phyloP scores from a whole-genome alignment of 768 basidiomycete genomes.

The Naganishia onofrii region DNA sequence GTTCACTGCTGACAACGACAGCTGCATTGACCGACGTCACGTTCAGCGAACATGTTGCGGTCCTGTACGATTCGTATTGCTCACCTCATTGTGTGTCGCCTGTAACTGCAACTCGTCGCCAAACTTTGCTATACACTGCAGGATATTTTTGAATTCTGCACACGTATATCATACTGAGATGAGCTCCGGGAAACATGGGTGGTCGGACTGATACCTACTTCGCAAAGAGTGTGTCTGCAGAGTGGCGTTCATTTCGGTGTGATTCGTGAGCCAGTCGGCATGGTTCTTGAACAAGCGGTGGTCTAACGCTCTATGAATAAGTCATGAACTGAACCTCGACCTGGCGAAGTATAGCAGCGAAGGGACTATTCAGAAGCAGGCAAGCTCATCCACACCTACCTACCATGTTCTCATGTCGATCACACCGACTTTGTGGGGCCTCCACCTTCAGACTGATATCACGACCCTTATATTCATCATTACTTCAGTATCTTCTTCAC shows the following conservation, averaged over 20 bases:
- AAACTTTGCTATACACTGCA: constrained; percentile 49
- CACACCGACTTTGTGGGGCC: constrained; percentile 2
- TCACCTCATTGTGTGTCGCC: constrained; percentile 43
- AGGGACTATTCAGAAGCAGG: too few species aligned
- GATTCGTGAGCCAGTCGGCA: not conserved
- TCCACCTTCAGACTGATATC: not conserved
- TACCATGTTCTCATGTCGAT: not conserved
- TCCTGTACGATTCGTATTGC: not conserved
- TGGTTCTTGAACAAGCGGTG: not conserved
- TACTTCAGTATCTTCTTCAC: not conserved
- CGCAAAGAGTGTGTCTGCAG: constrained; percentile 18
- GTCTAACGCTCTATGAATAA: too few species aligned
- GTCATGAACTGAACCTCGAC: too few species aligned
- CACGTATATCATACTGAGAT: not conserved
- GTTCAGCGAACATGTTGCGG: not conserved
- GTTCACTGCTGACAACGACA: constrained; percentile 49
- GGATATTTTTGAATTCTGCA: constrained; percentile 42
- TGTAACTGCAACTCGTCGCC: constrained; percentile 49
- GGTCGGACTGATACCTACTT: not conserved
- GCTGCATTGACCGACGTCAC: constrained; percentile 31
- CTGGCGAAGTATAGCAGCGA: too few species aligned
- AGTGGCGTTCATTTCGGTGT: constrained; percentile 18
- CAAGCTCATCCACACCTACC: not conserved
- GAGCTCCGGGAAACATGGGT: not conserved
- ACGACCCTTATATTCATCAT: not conserved